phyloP scores from a whole-genome alignment of 2,329 filamentous ascomycete genomes.

The Alternaria sp. region DNA sequence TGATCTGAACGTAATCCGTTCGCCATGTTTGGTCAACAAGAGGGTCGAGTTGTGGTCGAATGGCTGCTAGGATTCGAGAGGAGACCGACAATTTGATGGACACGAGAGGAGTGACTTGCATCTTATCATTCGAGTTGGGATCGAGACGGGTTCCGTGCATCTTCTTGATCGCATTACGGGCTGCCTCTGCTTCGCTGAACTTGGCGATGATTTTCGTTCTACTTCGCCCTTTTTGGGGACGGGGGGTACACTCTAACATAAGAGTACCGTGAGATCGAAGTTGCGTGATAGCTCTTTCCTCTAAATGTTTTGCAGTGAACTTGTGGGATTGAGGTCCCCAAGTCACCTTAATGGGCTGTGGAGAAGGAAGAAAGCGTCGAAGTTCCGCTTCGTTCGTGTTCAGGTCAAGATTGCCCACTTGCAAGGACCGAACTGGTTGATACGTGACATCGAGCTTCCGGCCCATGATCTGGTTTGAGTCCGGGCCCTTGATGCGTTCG shows the following conservation, averaged over 20 bases:
- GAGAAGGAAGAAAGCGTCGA: conserved; percentile 8
- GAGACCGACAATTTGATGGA: not conserved
- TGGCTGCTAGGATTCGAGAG: not conserved
- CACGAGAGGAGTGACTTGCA: not conserved
- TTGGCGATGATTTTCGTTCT: conserved; percentile 7
- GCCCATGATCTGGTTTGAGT: not conserved
- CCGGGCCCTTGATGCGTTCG: not conserved
- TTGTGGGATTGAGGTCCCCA: conserved; percentile 1
- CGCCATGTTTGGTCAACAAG: not conserved
- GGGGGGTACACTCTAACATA: not conserved
- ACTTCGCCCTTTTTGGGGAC: conserved; percentile 1
- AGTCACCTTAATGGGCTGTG: conserved; percentile 6
- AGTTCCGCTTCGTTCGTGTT: not conserved
- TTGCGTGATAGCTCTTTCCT: not conserved
- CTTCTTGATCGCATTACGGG: conserved; percentile 1
- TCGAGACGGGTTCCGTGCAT: not conserved
- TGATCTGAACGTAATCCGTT: not conserved
- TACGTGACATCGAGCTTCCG: conserved; percentile 1
- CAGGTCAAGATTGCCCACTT: conserved; percentile 4
- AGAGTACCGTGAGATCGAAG: conserved; percentile 4
- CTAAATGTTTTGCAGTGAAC: not conserved
- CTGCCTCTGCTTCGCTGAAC: conserved; percentile 8
- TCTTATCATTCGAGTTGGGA: conserved; percentile 2
- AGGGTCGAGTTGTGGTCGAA: not conserved
- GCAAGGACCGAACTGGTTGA: conserved; percentile 1